Percentiles rank a stretch among this genome's conserved stretches.
Evolutionary conservation across 2,329 filamentous ascomycete species (phyloP).

Genomic region (Calonectria ilicicola): DNA sequence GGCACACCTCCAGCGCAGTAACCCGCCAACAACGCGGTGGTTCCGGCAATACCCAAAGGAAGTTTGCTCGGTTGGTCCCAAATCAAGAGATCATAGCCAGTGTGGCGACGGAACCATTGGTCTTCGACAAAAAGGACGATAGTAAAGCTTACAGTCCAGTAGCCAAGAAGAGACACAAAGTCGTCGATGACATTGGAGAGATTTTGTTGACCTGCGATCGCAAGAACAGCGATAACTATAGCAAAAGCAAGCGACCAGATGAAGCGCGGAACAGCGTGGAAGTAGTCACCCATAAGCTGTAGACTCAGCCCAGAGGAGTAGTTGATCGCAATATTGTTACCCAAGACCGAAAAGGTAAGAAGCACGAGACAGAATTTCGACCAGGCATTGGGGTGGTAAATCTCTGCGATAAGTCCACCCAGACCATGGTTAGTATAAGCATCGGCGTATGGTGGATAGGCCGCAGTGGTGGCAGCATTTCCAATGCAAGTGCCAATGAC

Average conservation of each 20-base stretch:
- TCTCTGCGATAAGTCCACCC: conserved; percentile 8
- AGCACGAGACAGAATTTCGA: conserved; percentile 17
- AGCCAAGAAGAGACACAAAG: conserved; percentile 34
- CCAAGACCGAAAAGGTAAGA: conserved; percentile 14
- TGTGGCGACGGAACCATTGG: conserved; percentile 27
- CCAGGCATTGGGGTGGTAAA: conserved; percentile 11
- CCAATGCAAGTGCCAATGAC: conserved; percentile 2
- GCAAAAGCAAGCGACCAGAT: conserved; percentile 32
- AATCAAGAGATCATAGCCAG: conserved; percentile 29
- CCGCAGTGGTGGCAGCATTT: conserved; percentile 9
- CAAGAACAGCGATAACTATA: conserved; percentile 33
- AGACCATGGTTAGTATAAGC: conserved; percentile 13
- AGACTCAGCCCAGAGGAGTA: conserved; percentile 35
- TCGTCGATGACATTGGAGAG: conserved; percentile 35
- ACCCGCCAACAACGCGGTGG: conserved; percentile 26
- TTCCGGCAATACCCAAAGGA: conserved; percentile 31
- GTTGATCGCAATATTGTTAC: conserved; percentile 32
- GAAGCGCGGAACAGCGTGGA: conserved; percentile 32
- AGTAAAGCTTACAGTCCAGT: conserved; percentile 37
- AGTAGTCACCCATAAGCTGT: conserved; percentile 34
- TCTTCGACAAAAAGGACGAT: conserved; percentile 35
- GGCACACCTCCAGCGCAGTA: conserved; percentile 28
- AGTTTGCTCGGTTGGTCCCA: conserved; percentile 34
- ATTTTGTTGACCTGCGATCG: conserved; percentile 34
- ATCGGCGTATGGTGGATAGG: conserved; percentile 12